Conservation (phyloP, 495 filamentous ascomycete species). For the Lentithecium fluviatile region DNA sequence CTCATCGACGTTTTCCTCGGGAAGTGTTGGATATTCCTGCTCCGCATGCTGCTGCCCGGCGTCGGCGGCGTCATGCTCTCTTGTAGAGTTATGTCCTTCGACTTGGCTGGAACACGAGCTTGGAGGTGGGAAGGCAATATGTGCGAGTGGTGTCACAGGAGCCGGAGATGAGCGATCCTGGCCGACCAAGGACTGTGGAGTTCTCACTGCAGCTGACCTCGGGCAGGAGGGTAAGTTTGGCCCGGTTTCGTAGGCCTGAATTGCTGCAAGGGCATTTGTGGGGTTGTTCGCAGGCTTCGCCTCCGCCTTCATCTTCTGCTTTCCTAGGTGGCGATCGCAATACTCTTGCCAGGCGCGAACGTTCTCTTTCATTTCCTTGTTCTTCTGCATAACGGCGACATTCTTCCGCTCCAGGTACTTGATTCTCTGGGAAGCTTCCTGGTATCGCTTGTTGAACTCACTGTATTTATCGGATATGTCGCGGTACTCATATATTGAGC, state of each 20-base stretch:
- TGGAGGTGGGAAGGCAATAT: not conserved
- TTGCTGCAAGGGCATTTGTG: not conserved
- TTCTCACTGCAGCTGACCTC: not conserved
- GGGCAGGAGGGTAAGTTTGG: constrained; percentile 11
- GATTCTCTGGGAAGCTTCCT: constrained; percentile 14
- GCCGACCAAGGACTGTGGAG: constrained; percentile 4
- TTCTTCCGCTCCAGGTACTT: constrained; percentile 26
- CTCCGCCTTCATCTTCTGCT: constrained; percentile 10
- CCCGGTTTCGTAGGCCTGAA: not conserved
- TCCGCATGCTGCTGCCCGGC: no score
- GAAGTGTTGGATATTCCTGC: no score
- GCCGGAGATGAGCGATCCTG: constrained; percentile 12
- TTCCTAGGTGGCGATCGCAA: constrained; percentile 11
- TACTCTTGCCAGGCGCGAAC: constrained; percentile 32
- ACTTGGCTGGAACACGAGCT: not conserved
- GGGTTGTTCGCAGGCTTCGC: not conserved
- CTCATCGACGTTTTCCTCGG: no score
- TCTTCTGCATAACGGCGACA: constrained; percentile 30
- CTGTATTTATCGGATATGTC: constrained; percentile 34
- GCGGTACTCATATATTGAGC: constrained; percentile 21
- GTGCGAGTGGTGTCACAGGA: not conserved
- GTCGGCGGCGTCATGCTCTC: no score
- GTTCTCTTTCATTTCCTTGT: constrained; percentile 33
- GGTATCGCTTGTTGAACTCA: constrained; percentile 20
- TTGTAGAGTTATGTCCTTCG: not conserved